Evolutionary conservation across 2,329 filamentous ascomycete species (phyloP), one percentile per base, ranked within the genome.

Genomic region (Furcasterigmium sp.): DNA sequence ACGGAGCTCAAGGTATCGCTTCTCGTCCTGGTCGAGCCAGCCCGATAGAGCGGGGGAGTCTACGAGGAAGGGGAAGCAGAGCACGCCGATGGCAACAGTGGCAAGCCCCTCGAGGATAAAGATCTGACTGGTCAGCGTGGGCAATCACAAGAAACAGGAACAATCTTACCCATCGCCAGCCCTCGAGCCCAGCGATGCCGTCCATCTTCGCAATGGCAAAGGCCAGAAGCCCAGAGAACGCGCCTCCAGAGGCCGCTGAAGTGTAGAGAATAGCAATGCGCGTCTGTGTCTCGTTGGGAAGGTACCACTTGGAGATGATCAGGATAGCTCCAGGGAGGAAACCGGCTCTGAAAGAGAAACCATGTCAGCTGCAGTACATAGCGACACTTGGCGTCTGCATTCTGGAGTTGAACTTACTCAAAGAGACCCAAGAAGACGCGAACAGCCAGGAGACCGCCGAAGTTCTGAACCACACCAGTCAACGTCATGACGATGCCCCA

Each of bases 91-190:
- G n/a, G 54, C 23, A 0, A 71, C 58, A 5, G 70, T 70, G 1
- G 62, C 45, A 2, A 71, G 48, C 2, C 75, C 75, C 50, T 78
- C 74, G 3, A 78, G 57, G 37, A 78, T 71, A 46, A 78, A 78
- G 21, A 75, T 75, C 71, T 58, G 11, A 21, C 5, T 4, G n/a
- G n/a, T n/a, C n/a, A n/a, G n/a, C n/a, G n/a, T n/a, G n/a, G n/a
- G n/a, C n/a, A n/a, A n/a, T n/a, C n/a, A n/a, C n/a, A n/a, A n/a
- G n/a, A n/a, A n/a, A n/a, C n/a, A n/a, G n/a, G n/a, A n/a, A n/a
- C n/a, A 9, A 2, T 45, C 51, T 39, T 45, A 60, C 53, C 62
- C 73, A 77, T 42, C 68, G 64, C 71, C 70, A 75, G 14, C 70
- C 69, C 5, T 57, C 56, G 1, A 68, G 53, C 0, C 67, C 66